Conservation (phyloP, 2,329 filamentous ascomycete species). For the Colletotrichum cordylinicola region DNA sequence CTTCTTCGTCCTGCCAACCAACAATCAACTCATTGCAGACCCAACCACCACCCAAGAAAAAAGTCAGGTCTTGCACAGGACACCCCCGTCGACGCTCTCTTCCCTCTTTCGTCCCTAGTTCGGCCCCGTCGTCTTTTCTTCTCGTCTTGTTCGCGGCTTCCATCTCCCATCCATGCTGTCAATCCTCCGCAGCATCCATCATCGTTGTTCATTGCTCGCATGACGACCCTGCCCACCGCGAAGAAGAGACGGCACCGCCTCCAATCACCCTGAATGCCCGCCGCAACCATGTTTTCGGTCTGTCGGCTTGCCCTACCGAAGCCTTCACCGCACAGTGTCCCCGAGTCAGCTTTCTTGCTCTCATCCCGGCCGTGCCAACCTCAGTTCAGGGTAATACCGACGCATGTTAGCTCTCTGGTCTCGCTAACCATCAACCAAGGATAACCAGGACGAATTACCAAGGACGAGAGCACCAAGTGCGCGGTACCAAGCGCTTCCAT, state of each 20-base stretch:
- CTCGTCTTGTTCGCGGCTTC: conserved; percentile 8
- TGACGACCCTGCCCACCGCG: neutral
- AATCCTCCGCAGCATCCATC: neutral
- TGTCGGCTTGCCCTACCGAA: neutral
- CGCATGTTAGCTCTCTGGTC: neutral
- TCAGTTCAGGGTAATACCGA: neutral
- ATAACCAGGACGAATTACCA: neutral
- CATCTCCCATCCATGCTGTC: neutral
- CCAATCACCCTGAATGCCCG: neutral
- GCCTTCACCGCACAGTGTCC: neutral
- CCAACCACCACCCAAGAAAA: neutral
- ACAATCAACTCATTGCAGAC: neutral
- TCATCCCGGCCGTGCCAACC: neutral
- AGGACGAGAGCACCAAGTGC: neutral
- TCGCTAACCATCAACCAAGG: neutral
- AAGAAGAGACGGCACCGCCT: conserved; percentile 1
- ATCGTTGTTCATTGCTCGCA: conserved; percentile 5
- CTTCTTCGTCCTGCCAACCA: neutral
- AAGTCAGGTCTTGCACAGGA: neutral
- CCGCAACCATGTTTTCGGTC: neutral
- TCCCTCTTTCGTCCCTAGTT: conserved; percentile 16
- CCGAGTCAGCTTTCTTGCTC: neutral
- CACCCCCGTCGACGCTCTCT: neutral
- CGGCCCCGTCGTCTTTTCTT: conserved; percentile 12
- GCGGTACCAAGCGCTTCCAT: neutral